Evolutionary conservation across 2,329 filamentous ascomycete species (phyloP).

Genomic region (Stagonosporopsis cucurbitacearum): DNA sequence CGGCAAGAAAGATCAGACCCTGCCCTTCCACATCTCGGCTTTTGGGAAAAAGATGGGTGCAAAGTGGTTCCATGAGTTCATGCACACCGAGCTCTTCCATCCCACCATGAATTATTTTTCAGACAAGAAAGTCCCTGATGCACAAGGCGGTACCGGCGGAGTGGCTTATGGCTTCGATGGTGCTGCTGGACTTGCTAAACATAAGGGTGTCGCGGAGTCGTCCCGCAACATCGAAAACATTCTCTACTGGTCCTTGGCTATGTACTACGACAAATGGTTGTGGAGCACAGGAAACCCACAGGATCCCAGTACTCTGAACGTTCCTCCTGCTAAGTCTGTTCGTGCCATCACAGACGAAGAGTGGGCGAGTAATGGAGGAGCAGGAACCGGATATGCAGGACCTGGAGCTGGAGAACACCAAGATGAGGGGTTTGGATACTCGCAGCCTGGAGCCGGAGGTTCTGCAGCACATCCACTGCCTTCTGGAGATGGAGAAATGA

Average conservation of each 20-base stretch:
- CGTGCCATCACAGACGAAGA: neutral
- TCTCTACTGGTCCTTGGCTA: constrained; percentile 18
- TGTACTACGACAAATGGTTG: constrained; percentile 17
- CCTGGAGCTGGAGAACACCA: no score
- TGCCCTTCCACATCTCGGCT: constrained; percentile 18
- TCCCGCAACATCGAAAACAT: constrained; percentile 19
- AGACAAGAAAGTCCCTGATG: constrained; percentile 10
- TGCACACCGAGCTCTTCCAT: constrained; percentile 18
- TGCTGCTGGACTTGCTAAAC: constrained; percentile 10
- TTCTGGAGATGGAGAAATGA: no score
- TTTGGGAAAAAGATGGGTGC: constrained; percentile 16
- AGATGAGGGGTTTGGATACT: no score
- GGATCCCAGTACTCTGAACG: neutral
- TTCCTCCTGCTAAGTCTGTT: constrained; percentile 1
- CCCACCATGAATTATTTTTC: constrained; percentile 6
- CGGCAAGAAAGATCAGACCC: constrained; percentile 10
- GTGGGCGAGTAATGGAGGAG: no score
- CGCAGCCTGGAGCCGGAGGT: no score
- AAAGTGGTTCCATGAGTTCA: constrained; percentile 21
- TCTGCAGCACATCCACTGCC: no score
- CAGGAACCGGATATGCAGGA: no score
- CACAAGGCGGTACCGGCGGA: constrained; percentile 2
- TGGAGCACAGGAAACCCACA: constrained; percentile 21
- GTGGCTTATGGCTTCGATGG: constrained; percentile 11
- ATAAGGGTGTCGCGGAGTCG: constrained; percentile 12